Evolutionary conservation across 306 rosid species (phyloP), one percentile per base, ranked within the genome.

Genomic region (Purshia tridentata): DNA sequence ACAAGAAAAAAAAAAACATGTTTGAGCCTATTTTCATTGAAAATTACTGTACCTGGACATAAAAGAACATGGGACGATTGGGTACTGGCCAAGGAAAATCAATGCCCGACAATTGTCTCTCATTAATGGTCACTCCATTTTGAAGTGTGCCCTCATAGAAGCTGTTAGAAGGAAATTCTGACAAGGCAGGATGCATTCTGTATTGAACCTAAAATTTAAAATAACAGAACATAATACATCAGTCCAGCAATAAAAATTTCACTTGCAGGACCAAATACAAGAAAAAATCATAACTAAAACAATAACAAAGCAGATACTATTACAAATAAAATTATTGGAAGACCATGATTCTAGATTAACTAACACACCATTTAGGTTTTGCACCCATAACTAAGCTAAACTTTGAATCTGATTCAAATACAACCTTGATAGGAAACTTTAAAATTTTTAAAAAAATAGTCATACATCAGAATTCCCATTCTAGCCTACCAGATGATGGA

Each of bases 21-120:
- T 46, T 15, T 37, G 40, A 20, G 1, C 6, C 45, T 42, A 76
- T 23, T 62, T 29, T 50, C 19, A 79, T 12, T 47, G 55, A 20
- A 50, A 19, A 29, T 12, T 56, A 46, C 41, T 72, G 72, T 83
- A 95, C 99, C 99, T 95, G 99, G 77, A 95, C 98, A 76, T 95
- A 91, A 79, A 95, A 95, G 78, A 95, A 90, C 99, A 95, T 95
- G 67, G 99, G 99, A 74, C 97, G 98, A 82, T 90, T 92, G 48
- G 99, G 98, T 57, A 95, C 98, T 55, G 99, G 99, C 99, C 99
- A 95, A 41, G 99, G 99, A 79, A 95, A 95, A 83, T 95, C 99
- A 48, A 95, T 92, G 86, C 99, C 98, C 4, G 98, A 53, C 45
- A 90, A 91, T 66, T 92, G 97, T 88, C 99, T 88, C 73, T 95